Evolutionary conservation across 2,329 filamentous ascomycete genomes (phyloP).

Genomic region (Rhynchosporium graminicola): DNA sequence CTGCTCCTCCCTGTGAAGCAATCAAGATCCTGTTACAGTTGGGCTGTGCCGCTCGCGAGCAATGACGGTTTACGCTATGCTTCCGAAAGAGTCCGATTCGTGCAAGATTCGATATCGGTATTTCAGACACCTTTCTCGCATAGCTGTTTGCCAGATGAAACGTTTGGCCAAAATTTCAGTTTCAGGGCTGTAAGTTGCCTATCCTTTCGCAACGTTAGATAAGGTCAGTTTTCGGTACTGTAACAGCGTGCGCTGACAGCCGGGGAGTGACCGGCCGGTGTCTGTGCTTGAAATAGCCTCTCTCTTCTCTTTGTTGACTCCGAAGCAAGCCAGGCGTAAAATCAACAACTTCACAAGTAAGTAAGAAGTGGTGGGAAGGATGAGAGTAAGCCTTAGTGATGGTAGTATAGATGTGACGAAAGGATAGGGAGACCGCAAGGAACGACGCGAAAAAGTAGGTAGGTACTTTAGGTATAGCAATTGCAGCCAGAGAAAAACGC

Average conservation of each 20-base stretch:
- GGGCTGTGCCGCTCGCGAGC: slow-evolving; percentile 15
- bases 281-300: slow-evolving; percentile 13
- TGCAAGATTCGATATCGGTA: background rate
- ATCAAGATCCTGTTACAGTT: background rate
- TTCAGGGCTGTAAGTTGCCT: background rate
- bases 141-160: background rate
- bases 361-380: background rate
- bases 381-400: background rate
- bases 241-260: background rate
- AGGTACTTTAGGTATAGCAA: background rate
- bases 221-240: slow-evolving; percentile 3
- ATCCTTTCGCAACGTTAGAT: background rate
- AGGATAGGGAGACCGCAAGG: background rate
- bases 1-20: background rate
- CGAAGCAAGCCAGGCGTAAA: background rate
- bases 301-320: slow-evolving; percentile 1
- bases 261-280: slow-evolving; percentile 1
- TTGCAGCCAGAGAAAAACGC: background rate
- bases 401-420: background rate
- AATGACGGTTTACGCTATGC: background rate
- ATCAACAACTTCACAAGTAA: background rate
- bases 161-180: background rate
- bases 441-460: background rate
- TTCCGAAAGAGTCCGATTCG: background rate
- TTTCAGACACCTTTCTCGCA: background rate